phyloP scores from a whole-genome alignment of 169 alveolate species.

The Plasmodium ovale region DNA sequence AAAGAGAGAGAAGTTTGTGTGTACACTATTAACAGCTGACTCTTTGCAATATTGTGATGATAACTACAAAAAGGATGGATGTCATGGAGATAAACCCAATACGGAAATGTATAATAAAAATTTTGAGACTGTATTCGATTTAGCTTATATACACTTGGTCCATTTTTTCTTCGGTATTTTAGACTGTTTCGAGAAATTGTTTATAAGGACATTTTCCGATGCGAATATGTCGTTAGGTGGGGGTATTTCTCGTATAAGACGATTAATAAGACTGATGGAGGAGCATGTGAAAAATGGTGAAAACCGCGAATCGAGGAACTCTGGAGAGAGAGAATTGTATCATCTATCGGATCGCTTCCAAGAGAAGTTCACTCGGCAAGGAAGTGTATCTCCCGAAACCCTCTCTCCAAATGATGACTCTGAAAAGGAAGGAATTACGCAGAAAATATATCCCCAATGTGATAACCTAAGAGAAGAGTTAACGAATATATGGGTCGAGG shows the following conservation, averaged over 20 bases:
- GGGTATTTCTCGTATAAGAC: not conserved
- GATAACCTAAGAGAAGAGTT: not conserved
- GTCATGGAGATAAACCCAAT: not conserved
- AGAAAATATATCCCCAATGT: not conserved
- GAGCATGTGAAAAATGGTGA: not conserved
- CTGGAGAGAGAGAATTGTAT: too few species aligned
- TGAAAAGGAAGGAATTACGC: constrained; percentile 7
- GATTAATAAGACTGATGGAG: not conserved
- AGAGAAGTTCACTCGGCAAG: too few species aligned
- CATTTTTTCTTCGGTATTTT: constrained; percentile 19
- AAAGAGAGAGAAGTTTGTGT: not conserved
- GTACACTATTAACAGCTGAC: too few species aligned
- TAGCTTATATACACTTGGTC: constrained; percentile 30
- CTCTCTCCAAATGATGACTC: not conserved
- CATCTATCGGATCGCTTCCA: too few species aligned
- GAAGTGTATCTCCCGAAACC: not conserved
- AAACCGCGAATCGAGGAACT: not conserved
- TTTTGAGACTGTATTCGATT: constrained; percentile 3
- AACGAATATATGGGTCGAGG: not conserved
- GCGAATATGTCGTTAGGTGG: too few species aligned
- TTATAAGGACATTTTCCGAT: not conserved
- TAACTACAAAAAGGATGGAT: not conserved
- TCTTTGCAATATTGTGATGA: too few species aligned
- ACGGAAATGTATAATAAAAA: not conserved
- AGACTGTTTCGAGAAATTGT: constrained; percentile 25